A percentile compares a stretch with the other conserved stretches of the same genome.
These are phyloP conservation scores for Saccharomycopsis hybrid DNA, from an alignment of 1,139 yeast species.

Conservation along the genomic window DNA sequence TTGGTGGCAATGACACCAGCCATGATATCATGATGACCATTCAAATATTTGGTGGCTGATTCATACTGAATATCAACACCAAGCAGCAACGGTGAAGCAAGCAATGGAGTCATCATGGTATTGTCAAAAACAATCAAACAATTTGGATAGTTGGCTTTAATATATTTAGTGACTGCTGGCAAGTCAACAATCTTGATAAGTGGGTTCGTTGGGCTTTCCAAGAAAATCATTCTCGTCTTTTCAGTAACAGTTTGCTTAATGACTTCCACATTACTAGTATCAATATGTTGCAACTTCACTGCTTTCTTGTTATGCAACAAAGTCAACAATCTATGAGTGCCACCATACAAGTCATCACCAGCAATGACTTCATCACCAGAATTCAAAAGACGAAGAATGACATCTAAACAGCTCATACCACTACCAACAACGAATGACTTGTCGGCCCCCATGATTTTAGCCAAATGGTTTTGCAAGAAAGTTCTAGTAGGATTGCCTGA, in stretches of 20 bases:
- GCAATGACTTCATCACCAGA: slow-evolving; percentile 86
- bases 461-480: slow-evolving; percentile 67
- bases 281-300: slow-evolving; percentile 66
- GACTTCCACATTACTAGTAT: slow-evolving; percentile 65
- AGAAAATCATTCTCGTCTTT: slow-evolving; percentile 64
- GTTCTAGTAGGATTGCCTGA: slow-evolving; percentile 95
- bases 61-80: slow-evolving; percentile 91
- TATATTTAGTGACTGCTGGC: slow-evolving; percentile 53
- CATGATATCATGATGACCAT: slow-evolving; percentile 95
- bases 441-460: slow-evolving; percentile 64
- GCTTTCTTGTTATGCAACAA: slow-evolving; percentile 64
- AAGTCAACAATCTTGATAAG: slow-evolving; percentile 82
- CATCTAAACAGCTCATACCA: slow-evolving; percentile 92
- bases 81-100: slow-evolving; percentile 76
- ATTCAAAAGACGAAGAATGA: slow-evolving; percentile 61
- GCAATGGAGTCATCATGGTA: slow-evolving; percentile 91
- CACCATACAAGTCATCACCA: slow-evolving; percentile 91
- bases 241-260: slow-evolving; percentile 41
- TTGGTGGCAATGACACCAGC: slow-evolving; percentile 84
- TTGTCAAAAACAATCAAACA: slow-evolving; percentile 82
- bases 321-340: slow-evolving; percentile 79
- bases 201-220: slow-evolving; percentile 92
- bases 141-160: slow-evolving; percentile 62
- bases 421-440: slow-evolving; percentile 77
- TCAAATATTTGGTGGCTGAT: slow-evolving; percentile 84